A percentile compares a stretch with the other conserved stretches of the same genome.
phyloP scores from a whole-genome alignment of 2,329 filamentous ascomycete species.

The Colletotrichum theobromicola region DNA sequence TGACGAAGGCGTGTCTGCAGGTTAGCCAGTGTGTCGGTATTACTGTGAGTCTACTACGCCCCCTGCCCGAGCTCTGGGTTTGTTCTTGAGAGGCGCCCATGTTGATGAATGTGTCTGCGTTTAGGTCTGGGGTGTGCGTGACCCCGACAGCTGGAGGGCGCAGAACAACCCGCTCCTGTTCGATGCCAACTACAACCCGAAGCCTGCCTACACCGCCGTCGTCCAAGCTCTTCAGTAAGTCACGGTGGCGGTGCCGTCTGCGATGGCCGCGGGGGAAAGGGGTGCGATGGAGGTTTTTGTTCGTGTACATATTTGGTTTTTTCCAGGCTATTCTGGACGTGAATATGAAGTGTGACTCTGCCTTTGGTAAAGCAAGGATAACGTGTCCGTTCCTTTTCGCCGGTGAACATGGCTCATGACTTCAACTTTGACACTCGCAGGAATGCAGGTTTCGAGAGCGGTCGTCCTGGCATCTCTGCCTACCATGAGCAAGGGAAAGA shows the following conservation, averaged over 20 bases:
- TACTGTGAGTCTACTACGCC: constrained; percentile 48
- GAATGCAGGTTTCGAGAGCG: too few relatives aligned
- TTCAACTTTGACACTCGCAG: not conserved
- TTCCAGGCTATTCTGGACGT: not conserved
- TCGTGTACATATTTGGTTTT: not conserved
- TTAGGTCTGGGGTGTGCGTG: constrained; percentile 65
- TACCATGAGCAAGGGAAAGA: not conserved
- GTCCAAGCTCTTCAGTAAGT: constrained; percentile 35
- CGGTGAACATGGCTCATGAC: accelerated
- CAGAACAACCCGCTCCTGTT: constrained; percentile 57
- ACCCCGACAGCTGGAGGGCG: constrained; percentile 57
- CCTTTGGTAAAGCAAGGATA: not conserved
- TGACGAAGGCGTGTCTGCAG: constrained; percentile 62
- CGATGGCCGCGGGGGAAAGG: too few relatives aligned
- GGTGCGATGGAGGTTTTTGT: not conserved
- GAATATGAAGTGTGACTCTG: not conserved
- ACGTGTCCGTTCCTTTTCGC: not conserved
- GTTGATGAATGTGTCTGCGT: constrained; percentile 68
- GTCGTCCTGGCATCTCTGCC: not conserved
- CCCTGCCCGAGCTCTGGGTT: not conserved
- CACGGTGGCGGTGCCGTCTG: not conserved
- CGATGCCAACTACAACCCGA: constrained; percentile 55
- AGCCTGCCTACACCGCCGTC: constrained; percentile 56
- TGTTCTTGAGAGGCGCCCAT: constrained; percentile 25
- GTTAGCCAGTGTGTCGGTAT: constrained; percentile 67